phyloP scores from a whole-genome alignment of 139 green algal species.

The Chlamydomonas eustigma region DNA sequence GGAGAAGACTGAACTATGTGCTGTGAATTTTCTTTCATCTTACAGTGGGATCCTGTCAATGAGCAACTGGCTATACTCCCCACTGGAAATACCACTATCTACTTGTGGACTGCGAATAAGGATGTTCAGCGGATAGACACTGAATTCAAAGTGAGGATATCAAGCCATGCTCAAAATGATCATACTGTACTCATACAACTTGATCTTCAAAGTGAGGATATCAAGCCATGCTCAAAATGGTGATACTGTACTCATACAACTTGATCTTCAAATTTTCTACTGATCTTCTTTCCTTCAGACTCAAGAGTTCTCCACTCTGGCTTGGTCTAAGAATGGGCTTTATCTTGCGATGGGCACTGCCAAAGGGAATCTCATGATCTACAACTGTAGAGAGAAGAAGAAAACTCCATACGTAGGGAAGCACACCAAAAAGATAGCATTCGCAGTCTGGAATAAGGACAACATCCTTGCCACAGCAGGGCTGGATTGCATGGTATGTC shows the following conservation, averaged over 20 bases:
- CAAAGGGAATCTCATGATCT: constrained; percentile 70
- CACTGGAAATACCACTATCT: constrained; percentile 48
- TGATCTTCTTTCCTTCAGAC: too few species aligned
- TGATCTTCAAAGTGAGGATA: too few species aligned
- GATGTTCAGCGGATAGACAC: constrained; percentile 64
- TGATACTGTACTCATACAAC: too few species aligned
- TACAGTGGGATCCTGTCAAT: constrained; percentile 61
- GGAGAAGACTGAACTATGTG: too few species aligned
- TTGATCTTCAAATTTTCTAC: too few species aligned
- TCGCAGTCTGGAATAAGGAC: constrained; percentile 54
- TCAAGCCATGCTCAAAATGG: too few species aligned
- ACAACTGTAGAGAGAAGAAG: constrained; percentile 48
- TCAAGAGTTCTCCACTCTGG: constrained; percentile 52
- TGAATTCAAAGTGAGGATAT: constrained; percentile 69
- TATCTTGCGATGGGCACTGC: constrained; percentile 63
- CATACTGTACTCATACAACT: neutral
- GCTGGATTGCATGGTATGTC: constrained; percentile 30
- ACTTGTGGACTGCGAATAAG: constrained; percentile 51
- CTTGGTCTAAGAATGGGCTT: constrained; percentile 45
- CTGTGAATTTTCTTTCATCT: neutral
- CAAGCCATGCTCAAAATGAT: too few species aligned
- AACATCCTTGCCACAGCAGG: constrained; percentile 50
- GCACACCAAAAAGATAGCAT: constrained; percentile 53
- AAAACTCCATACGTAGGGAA: constrained; percentile 60
- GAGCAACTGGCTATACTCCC: constrained; percentile 66